These are phyloP conservation scores for Apiospora phragmitis DNA, from an alignment of 2,329 filamentous ascomycete species.

Conservation along the genomic window DNA sequence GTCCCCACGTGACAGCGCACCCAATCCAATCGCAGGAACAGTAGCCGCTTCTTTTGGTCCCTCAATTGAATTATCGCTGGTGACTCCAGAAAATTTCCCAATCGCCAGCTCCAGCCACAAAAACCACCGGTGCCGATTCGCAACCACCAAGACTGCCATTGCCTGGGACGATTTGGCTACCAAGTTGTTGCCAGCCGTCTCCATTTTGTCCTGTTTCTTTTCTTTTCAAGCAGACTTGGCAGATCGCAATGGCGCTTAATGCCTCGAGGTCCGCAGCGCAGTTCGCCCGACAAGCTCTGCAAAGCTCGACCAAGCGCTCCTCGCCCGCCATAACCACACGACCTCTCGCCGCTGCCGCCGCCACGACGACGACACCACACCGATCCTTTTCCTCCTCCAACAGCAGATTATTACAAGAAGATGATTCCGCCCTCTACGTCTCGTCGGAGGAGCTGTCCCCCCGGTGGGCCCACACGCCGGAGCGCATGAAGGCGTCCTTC, in stretches of 20 bases:
- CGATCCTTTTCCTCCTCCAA: constrained; percentile 25
- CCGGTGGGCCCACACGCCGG: constrained; percentile 71
- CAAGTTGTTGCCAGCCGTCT: neutral
- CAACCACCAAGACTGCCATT: neutral
- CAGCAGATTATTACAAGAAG: constrained; percentile 17
- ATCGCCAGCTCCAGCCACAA: constrained; percentile 7
- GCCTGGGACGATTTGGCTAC: neutral
- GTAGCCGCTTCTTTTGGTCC: neutral
- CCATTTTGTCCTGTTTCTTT: neutral
- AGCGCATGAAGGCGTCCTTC: constrained; percentile 69
- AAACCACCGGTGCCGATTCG: neutral
- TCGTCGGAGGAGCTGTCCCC: constrained; percentile 47
- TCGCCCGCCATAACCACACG: neutral
- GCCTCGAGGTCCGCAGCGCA: constrained; percentile 33
- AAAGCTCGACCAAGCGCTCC: neutral
- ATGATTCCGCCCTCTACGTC: neutral
- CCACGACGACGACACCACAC: neutral
- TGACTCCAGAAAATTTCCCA: constrained; percentile 17
- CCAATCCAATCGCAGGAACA: neutral
- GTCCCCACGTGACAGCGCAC: constrained; percentile 15
- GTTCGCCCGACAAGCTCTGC: constrained; percentile 33
- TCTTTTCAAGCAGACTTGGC: neutral
- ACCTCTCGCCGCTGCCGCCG: constrained; percentile 8
- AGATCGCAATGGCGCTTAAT: constrained; percentile 34
- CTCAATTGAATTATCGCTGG: neutral